phyloP scores from a whole-genome alignment of 257 asterid species.

The Solanum ossicruentum region DNA sequence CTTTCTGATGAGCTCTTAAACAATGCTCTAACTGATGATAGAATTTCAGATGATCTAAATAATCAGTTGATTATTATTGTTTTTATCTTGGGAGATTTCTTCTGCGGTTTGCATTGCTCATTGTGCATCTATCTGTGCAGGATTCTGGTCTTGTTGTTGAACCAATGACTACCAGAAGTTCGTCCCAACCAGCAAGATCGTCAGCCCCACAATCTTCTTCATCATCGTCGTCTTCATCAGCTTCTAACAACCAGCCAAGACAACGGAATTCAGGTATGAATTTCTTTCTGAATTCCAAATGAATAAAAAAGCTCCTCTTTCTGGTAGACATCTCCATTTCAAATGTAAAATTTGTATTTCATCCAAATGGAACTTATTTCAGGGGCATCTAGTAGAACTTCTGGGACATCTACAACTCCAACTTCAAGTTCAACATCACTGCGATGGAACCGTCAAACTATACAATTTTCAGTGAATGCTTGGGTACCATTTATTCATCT shows the following conservation, averaged over 20 bases:
- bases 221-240: constrained; percentile 38
- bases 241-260: constrained; percentile 34
- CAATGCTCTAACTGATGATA: background rate
- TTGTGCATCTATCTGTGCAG: constrained; percentile 15
- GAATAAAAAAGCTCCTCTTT: background rate
- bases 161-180: constrained; percentile 42
- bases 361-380: constrained; percentile 1
- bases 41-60: background rate
- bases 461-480: constrained; percentile 81
- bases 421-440: constrained; percentile 42
- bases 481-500: constrained; percentile 53
- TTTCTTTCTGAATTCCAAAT: background rate
- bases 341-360: background rate
- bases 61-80: background rate
- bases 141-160: constrained; percentile 72
- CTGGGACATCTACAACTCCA: constrained; percentile 47
- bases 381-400: constrained; percentile 62
- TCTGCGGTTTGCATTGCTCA: background rate
- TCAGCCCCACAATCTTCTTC: constrained; percentile 34
- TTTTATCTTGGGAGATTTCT: background rate
- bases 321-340: background rate
- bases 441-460: constrained; percentile 64
- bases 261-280: constrained; percentile 41
- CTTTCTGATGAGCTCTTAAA: background rate
- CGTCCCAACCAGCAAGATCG: constrained; percentile 57